phyloP scores from a whole-genome alignment of 2,329 filamentous ascomycete genomes.

The Aspergillus costaricaensis region DNA sequence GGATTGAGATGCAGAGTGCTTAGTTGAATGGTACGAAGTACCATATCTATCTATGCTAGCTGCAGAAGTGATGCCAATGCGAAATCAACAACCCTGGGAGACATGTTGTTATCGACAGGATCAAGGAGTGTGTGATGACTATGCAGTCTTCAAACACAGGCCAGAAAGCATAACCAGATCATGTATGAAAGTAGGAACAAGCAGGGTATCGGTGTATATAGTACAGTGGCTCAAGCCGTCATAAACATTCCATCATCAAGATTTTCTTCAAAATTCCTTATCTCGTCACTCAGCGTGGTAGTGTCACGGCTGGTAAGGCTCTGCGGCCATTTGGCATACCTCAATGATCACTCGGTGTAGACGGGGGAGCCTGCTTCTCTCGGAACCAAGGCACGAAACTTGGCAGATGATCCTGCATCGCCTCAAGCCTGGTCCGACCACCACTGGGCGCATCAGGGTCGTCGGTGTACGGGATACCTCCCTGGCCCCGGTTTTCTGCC shows the following conservation, averaged over 20 bases:
- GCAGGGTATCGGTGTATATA: slow-evolving; percentile 7
- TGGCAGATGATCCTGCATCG: slow-evolving; percentile 35
- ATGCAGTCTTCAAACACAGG: not conserved
- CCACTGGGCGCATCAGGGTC: slow-evolving; percentile 40
- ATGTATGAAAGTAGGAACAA: not conserved
- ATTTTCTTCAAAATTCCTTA: not conserved
- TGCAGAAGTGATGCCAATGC: not conserved
- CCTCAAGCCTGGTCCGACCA: slow-evolving; percentile 41
- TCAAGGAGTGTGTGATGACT: not conserved
- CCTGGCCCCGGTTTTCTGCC: slow-evolving; percentile 36
- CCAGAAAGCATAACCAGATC: not conserved
- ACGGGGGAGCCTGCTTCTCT: slow-evolving; percentile 27
- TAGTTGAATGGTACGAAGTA: not conserved
- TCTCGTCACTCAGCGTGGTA: not conserved
- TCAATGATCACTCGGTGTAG: slow-evolving; percentile 20
- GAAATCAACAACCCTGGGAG: not conserved
- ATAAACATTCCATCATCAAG: slow-evolving; percentile 1
- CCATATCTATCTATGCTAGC: not conserved
- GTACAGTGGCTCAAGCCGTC: not conserved
- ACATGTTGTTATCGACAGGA: not conserved
- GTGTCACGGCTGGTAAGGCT: not conserved
- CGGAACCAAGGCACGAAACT: slow-evolving; percentile 32
- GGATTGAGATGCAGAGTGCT: not conserved
- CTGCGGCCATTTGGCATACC: not conserved
- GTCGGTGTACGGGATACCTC: slow-evolving; percentile 41